A percentile compares a stretch with the other conserved stretches of the same genome.
Conservation (phyloP, 306 rosid genomes). For the Vigna unguiculata region DNA sequence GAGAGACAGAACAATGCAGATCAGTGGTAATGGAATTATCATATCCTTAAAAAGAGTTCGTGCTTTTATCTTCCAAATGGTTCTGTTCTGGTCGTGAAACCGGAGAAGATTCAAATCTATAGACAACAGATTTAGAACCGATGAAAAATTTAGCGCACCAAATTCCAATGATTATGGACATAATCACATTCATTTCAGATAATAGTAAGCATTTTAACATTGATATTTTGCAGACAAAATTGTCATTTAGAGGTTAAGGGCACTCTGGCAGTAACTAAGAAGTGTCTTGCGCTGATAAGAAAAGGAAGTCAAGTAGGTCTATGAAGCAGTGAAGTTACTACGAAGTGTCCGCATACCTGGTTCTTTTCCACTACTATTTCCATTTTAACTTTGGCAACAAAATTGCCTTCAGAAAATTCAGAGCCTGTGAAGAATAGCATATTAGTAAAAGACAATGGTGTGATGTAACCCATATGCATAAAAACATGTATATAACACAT, state of each 20-base stretch:
- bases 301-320: neutral
- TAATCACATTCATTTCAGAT: conserved; percentile 3
- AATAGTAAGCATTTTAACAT: conserved; percentile 21
- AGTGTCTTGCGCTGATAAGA: conserved; percentile 20
- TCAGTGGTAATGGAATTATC: conserved; percentile 9
- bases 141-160: neutral
- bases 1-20: conserved; percentile 3
- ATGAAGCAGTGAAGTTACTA: conserved; percentile 15
- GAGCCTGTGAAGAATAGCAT: conserved; percentile 62
- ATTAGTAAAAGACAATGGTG: conserved; percentile 27
- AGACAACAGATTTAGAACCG: neutral
- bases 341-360: conserved; percentile 62
- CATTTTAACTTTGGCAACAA: conserved; percentile 92
- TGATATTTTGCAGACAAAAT: neutral
- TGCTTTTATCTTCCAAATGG: conserved; percentile 11
- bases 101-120: conserved; percentile 18
- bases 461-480: conserved; percentile 24
- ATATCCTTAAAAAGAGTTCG: neutral
- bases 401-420: conserved; percentile 85
- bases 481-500: conserved; percentile 1
- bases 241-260: neutral
- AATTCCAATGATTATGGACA: conserved; percentile 6
- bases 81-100: conserved; percentile 7
- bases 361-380: conserved; percentile 87
- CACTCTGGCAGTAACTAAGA: conserved; percentile 8